Evolutionary conservation across 1,284 basidiomycete genomes (phyloP).

Genomic region (Rhodotorula glutinis): DNA sequence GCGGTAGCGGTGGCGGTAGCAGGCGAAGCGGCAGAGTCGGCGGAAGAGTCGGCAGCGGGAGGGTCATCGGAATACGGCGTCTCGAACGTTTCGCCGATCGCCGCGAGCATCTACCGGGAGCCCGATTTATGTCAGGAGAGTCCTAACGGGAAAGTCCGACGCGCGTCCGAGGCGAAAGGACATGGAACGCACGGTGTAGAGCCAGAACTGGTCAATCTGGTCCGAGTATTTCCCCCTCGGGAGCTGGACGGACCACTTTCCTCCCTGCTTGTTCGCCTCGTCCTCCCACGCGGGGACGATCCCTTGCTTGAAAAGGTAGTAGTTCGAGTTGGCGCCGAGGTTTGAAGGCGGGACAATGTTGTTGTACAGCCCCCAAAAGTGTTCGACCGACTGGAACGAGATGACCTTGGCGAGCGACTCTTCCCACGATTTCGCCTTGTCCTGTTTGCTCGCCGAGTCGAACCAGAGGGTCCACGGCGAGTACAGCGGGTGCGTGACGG

Average conservation of each 20-base stretch:
- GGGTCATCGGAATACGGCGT: constrained; percentile 54
- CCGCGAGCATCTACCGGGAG: constrained; percentile 79
- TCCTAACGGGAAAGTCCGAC: not conserved
- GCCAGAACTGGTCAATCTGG: constrained; percentile 91
- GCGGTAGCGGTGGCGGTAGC: constrained; percentile 50
- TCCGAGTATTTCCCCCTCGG: constrained; percentile 87
- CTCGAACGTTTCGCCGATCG: constrained; percentile 94
- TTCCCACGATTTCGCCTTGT: constrained; percentile 84
- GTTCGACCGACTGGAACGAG: constrained; percentile 88
- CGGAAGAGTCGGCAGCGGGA: constrained; percentile 47
- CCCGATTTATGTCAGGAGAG: not conserved
- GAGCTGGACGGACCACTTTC: constrained; percentile 97
- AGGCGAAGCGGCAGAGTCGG: constrained; percentile 7
- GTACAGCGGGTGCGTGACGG: constrained; percentile 44
- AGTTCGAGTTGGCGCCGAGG: constrained; percentile 87
- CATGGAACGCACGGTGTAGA: constrained; percentile 70
- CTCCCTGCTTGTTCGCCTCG: constrained; percentile 89
- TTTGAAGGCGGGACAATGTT: constrained; percentile 96
- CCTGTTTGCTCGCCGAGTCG: constrained; percentile 82
- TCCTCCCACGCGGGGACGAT: constrained; percentile 98
- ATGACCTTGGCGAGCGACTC: constrained; percentile 94
- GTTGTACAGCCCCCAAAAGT: constrained; percentile 98
- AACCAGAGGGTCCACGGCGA: constrained; percentile 89
- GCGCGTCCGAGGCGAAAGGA: not conserved
- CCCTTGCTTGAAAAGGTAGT: constrained; percentile 97